Base-by-base conservation (phyloP, 2,329 filamentous ascomycete genomes). In the Dothiorella sarmentorum region DNA sequence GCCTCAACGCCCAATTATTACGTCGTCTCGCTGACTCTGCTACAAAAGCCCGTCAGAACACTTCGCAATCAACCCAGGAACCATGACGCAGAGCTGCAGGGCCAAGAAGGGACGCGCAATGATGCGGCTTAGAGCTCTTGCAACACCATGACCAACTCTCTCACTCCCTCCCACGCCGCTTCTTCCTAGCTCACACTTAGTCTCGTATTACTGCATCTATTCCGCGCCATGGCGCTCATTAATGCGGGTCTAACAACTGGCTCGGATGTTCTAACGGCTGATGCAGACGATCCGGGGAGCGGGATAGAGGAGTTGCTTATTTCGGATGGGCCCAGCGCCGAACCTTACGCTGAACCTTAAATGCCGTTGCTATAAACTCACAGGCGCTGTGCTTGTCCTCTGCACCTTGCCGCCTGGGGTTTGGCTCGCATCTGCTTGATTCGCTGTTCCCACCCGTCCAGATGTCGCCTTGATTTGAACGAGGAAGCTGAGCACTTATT, bases 71-170 rank as follows among this genome's bases (percentile, higher is more conserved):
- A n/a, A n/a, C 33, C 33, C 49, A 40, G 49, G 49, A 22, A 53
- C 49, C 20, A 40, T 53, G 49, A 53, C 35, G 49, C 49, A 53
- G 33, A 35, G 40, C 5, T 53, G 49, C 49, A 40, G 35, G 26
- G 49, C 49, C 49, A 53, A 53, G 35, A 27, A 17, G 49, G 49
- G 49, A 40, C 49, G 49, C 49, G 49, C 49, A 53, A 53, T 53
- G 35, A 29, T 29, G 49, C 49, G 49, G 49, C 49, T 53, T 53
- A 53, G 49, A 53, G 26, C n/a, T 37, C 35, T 40, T 15, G 18
- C 49, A 40, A 29, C 35, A 29, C 49, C 33, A 15, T n/a, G 5
- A 15, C 18, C 31, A 29, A 40, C 24, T 4, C 26, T n/a, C 49
- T 40, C 49, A 29, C n/a, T 18, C 31, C n/a, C n/a, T n/a, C n/a